Evolutionary conservation across 2,329 filamentous ascomycete genomes (phyloP).

Genomic region (Colletotrichum phormii): DNA sequence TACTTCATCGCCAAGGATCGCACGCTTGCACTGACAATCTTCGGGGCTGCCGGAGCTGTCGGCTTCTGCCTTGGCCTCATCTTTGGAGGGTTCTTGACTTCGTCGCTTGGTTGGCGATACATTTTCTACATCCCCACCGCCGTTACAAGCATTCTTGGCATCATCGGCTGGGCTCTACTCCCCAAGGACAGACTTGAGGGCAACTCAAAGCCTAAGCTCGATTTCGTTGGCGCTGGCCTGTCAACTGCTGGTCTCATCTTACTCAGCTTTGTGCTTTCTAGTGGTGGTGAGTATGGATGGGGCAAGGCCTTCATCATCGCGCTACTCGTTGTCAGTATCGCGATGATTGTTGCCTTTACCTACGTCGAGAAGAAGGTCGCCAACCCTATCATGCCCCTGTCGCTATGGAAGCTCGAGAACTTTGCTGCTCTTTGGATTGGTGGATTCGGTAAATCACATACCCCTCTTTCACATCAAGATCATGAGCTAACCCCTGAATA

Average conservation of each 20-base stretch:
- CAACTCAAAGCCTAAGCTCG: slow-evolving; percentile 48
- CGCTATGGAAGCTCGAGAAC: slow-evolving; percentile 57
- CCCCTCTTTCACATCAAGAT: too few species aligned
- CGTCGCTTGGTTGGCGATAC: slow-evolving; percentile 29
- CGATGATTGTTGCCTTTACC: slow-evolving; percentile 51
- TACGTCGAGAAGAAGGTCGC: slow-evolving; percentile 55
- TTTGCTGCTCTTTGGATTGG: slow-evolving; percentile 58
- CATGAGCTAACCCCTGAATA: neutral
- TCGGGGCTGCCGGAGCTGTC: slow-evolving; percentile 26
- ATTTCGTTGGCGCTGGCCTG: slow-evolving; percentile 53
- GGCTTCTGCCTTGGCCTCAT: slow-evolving; percentile 27
- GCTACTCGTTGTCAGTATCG: slow-evolving; percentile 51
- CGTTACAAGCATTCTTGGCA: slow-evolving; percentile 54
- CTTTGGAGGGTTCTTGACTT: slow-evolving; percentile 27
- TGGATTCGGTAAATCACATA: slow-evolving; percentile 46
- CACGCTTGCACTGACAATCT: slow-evolving; percentile 26
- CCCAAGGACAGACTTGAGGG: slow-evolving; percentile 51
- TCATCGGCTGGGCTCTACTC: slow-evolving; percentile 48
- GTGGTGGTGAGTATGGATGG: slow-evolving; percentile 59
- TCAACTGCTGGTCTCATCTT: slow-evolving; percentile 56
- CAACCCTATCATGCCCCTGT: slow-evolving; percentile 58
- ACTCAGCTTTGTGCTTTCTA: slow-evolving; percentile 56
- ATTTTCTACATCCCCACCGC: slow-evolving; percentile 29
- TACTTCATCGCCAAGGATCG: slow-evolving; percentile 27
- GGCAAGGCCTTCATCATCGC: slow-evolving; percentile 56